phyloP scores from a whole-genome alignment of 345 rosid genomes.

The Camelina neglecta region DNA sequence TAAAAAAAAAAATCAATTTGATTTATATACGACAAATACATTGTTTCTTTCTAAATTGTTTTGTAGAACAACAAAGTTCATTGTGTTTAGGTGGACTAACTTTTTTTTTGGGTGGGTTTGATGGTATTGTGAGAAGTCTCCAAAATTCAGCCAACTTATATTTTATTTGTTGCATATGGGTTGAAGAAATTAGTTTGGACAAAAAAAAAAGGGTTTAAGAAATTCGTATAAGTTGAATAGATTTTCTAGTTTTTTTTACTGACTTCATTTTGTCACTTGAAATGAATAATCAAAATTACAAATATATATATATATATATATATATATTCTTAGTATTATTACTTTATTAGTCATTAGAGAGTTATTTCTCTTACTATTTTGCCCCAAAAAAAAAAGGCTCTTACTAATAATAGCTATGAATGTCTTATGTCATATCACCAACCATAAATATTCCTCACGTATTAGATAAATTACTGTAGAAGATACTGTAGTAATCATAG shows the following conservation, averaged over 20 bases:
- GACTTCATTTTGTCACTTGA: not conserved
- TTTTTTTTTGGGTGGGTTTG: conserved; percentile 9
- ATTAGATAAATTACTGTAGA: conserved; percentile 32
- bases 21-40: conserved; percentile 4
- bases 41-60: not conserved
- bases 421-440: conserved; percentile 35
- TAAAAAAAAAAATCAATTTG: conserved; percentile 2
- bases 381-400: not conserved
- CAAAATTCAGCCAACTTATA: not conserved
- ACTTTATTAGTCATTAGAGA: too few relatives aligned
- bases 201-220: not conserved
- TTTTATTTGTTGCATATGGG: conserved; percentile 8
- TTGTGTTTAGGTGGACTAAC: conserved; percentile 31
- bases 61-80: conserved; percentile 21
- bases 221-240: not conserved
- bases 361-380: not conserved
- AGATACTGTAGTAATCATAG: conserved; percentile 8
- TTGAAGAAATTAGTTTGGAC: not conserved
- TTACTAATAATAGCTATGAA: conserved; percentile 1
- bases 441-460: conserved; percentile 14
- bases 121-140: conserved; percentile 4
- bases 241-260: not conserved
- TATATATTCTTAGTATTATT: not conserved
- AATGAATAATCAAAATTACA: conserved; percentile 8
- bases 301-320: not conserved